These are phyloP conservation scores for Amaranthus cruentus DNA, from an alignment of 148 eudicot genomes.

Conservation along the genomic window DNA sequence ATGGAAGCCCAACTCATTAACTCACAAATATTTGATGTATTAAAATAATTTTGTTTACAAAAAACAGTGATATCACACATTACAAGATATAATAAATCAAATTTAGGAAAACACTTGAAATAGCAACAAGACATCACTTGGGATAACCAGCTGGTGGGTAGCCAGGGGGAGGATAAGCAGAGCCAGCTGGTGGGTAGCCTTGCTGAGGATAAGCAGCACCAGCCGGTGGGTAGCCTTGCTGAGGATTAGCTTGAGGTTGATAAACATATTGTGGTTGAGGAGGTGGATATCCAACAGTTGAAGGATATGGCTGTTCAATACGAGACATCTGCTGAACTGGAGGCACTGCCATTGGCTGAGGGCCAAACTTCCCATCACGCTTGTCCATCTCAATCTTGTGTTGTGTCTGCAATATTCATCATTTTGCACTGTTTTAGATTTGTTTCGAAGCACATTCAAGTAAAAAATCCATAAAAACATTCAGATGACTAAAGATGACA, in stretches of 20 bases:
- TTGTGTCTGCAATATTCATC: constrained; percentile 63
- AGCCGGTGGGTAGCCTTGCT: constrained; percentile 39
- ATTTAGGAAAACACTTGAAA: background rate
- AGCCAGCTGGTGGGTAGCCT: constrained; percentile 34
- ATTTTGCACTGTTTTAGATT: background rate
- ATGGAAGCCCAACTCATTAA: background rate
- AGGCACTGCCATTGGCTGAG: constrained; percentile 75
- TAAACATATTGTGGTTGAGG: constrained; percentile 40
- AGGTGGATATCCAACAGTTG: constrained; percentile 61
- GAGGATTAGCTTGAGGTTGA: constrained; percentile 38
- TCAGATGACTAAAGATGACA: too few species aligned
- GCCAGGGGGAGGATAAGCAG: background rate
- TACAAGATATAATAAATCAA: constrained; percentile 4
- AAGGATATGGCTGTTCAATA: constrained; percentile 71
- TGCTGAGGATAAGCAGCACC: constrained; percentile 34
- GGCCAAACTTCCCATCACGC: constrained; percentile 85
- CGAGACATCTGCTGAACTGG: constrained; percentile 79
- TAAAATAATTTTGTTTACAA: too few species aligned
- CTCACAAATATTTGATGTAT: constrained; percentile 1
- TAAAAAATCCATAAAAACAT: too few species aligned
- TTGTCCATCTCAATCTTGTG: constrained; percentile 98
- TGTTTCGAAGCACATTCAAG: too few species aligned
- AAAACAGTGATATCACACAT: constrained; percentile 8
- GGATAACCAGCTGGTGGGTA: constrained; percentile 25
- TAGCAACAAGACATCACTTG: constrained; percentile 4